Evolutionary conservation across 2,329 filamentous ascomycete genomes (phyloP).

Genomic region (Fusarium sp.): DNA sequence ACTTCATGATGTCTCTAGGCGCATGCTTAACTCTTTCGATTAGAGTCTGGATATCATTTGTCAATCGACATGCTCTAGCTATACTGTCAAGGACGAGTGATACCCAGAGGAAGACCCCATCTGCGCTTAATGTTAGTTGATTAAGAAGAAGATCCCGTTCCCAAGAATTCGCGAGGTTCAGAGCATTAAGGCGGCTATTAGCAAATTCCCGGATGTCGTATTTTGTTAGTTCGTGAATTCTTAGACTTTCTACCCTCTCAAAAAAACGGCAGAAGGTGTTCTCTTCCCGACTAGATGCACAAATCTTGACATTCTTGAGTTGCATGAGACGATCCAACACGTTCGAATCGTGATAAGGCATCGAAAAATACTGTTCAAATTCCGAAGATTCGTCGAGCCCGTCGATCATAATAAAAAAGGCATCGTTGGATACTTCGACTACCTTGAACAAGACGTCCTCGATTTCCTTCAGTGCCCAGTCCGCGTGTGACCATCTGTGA

Average conservation of each 20-base stretch:
- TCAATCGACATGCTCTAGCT: fast-evolving
- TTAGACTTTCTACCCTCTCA: fast-evolving
- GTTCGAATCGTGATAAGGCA: fast-evolving
- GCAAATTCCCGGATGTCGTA: not conserved
- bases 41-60: fast-evolving
- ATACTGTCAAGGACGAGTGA: not conserved
- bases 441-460: fast-evolving
- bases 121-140: fast-evolving
- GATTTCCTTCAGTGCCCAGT: not conserved
- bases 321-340: not conserved
- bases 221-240: not conserved
- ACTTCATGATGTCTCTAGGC: not conserved
- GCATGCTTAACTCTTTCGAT: not conserved
- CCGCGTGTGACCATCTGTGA: not conserved
- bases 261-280: not conserved
- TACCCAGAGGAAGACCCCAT: constrained; percentile 1
- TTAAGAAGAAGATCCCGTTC: fast-evolving
- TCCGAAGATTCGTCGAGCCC: not conserved
- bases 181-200: too few relatives aligned
- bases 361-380: not conserved
- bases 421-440: not conserved
- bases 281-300: constrained; percentile 3
- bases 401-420: not conserved
- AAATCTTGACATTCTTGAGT: not conserved
- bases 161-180: too few relatives aligned